Evolutionary conservation across 441 rosid species (phyloP).

Genomic region (Iberis amara): DNA sequence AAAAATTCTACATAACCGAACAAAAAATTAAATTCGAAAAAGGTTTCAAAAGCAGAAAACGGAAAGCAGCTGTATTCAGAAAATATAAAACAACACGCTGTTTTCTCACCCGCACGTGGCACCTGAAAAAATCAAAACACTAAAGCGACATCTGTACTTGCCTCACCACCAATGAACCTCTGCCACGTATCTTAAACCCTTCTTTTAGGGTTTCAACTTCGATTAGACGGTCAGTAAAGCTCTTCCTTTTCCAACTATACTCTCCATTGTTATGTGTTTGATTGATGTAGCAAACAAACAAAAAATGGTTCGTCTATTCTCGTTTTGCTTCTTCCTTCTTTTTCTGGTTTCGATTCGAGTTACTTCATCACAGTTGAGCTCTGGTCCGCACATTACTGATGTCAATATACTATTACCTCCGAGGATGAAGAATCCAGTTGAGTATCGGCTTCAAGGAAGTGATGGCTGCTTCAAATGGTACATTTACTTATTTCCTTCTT

Average conservation of each 20-base stretch:
- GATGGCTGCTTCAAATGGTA: conserved; percentile 98
- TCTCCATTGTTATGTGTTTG: neutral
- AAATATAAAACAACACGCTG: conserved; percentile 11
- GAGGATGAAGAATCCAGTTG: conserved; percentile 79
- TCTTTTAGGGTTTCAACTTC: conserved; percentile 26
- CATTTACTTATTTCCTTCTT: neutral
- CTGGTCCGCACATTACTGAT: conserved; percentile 90
- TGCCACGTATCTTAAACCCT: conserved; percentile 36
- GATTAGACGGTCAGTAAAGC: neutral
- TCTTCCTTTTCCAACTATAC: neutral
- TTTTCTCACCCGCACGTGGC: conserved; percentile 9
- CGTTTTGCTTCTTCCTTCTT: conserved; percentile 25
- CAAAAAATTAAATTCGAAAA: no score
- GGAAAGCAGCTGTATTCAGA: conserved; percentile 9
- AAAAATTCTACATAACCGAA: no score
- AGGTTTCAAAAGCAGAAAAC: conserved; percentile 14
- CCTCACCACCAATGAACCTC: conserved; percentile 9
- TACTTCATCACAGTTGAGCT: conserved; percentile 38
- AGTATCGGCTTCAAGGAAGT: conserved; percentile 90
- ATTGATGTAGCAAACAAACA: conserved; percentile 13
- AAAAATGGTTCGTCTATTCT: conserved; percentile 34
- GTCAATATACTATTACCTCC: conserved; percentile 92
- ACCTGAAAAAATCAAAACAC: neutral
- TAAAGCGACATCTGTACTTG: neutral
- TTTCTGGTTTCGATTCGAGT: conserved; percentile 27